Percentiles rank a stretch among this genome's conserved stretches.
Conservation (phyloP, 2,329 filamentous ascomycete species). For the Pseudogymnoascus sp. region DNA sequence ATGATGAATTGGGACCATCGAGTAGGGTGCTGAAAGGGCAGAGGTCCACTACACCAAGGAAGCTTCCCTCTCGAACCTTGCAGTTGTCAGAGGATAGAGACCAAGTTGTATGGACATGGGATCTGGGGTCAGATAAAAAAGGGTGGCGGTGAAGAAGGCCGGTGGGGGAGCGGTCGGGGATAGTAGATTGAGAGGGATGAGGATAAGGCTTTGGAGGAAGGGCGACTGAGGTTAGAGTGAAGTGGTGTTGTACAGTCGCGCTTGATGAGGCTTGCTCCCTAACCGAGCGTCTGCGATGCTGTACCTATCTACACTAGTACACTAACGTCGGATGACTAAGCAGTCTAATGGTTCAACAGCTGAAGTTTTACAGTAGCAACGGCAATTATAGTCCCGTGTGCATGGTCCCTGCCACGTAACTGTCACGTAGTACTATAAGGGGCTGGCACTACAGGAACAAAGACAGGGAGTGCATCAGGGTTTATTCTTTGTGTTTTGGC, state of each 20-base stretch:
- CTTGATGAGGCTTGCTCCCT: conserved; percentile 8
- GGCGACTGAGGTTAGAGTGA: conserved; percentile 7
- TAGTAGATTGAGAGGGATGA: conserved; percentile 1
- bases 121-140: neutral
- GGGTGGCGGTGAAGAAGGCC: neutral
- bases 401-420: neutral
- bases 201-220: conserved; percentile 8
- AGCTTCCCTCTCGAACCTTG: conserved; percentile 28
- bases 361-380: neutral
- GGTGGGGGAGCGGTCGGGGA: neutral
- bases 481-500: neutral
- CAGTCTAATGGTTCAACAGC: neutral
- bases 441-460: neutral
- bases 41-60: conserved; percentile 22
- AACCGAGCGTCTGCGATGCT: conserved; percentile 4
- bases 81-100: conserved; percentile 25
- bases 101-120: conserved; percentile 9
- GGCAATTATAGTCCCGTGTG: neutral
- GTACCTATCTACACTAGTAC: neutral
- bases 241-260: conserved; percentile 8
- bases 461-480: neutral
- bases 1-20: conserved; percentile 11
- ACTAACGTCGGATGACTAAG: conserved; percentile 1
- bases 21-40: conserved; percentile 10
- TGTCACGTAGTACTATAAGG: neutral